Evolutionary conservation across 352 stramenopile genomes (phyloP).

Genomic region (Globisporangium irregulare): DNA sequence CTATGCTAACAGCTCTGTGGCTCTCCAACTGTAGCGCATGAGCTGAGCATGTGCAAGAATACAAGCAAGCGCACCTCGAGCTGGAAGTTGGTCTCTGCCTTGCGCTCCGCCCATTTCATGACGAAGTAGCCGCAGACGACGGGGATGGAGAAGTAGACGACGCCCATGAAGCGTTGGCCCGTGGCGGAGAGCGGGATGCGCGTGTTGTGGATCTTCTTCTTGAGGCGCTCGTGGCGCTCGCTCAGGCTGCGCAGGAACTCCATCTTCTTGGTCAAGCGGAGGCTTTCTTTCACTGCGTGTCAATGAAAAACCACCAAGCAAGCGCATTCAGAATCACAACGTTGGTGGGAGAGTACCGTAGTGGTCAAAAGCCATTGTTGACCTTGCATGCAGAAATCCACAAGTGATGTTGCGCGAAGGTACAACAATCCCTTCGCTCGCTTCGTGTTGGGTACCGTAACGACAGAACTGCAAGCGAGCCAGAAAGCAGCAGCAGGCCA

Average conservation of each 20-base stretch:
- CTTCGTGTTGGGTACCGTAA: background rate
- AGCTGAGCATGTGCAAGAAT: background rate
- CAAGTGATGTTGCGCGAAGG: background rate
- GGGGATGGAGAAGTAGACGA: slow-evolving; percentile 90
- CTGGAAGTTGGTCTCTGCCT: slow-evolving; percentile 72
- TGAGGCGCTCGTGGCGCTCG: slow-evolving; percentile 84
- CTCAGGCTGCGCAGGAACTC: slow-evolving; percentile 72
- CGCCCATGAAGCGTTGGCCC: slow-evolving; percentile 79
- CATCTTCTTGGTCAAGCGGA: slow-evolving; percentile 30
- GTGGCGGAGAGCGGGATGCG: slow-evolving; percentile 88
- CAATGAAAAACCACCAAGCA: background rate
- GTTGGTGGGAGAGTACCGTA: background rate
- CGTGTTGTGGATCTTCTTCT: slow-evolving; percentile 90
- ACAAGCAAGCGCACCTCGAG: slow-evolving; percentile 38
- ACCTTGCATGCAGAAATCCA: background rate
- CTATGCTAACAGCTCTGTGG: background rate
- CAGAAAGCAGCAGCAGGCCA: background rate
- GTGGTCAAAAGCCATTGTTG: background rate
- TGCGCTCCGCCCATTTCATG: slow-evolving; percentile 89
- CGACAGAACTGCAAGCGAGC: background rate
- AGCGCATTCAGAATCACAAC: background rate
- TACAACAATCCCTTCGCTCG: background rate
- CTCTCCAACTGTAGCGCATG: background rate
- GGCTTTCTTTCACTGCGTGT: background rate
- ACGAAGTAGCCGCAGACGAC: slow-evolving; percentile 88